phyloP scores from a whole-genome alignment of 495 filamentous ascomycete genomes.

The Wilcoxina mikolae region DNA sequence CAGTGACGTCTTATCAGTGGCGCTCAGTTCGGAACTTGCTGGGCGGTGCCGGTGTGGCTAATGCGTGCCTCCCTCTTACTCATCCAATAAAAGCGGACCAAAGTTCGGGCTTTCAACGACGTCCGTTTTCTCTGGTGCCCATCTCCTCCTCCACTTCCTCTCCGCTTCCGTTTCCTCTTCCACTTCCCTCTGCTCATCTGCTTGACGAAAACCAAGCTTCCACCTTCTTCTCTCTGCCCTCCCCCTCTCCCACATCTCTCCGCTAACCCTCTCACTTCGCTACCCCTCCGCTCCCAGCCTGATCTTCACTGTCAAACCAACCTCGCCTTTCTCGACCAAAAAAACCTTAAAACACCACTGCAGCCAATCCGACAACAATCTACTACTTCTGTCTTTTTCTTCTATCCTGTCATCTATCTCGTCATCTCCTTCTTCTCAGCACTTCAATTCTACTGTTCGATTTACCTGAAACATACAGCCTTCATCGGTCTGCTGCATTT shows the following conservation, averaged over 20 bases:
- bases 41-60: conserved; percentile 14
- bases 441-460: not conserved
- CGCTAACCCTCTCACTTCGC: no score
- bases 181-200: no score
- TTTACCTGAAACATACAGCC: not conserved
- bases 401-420: conserved; percentile 8
- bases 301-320: no score
- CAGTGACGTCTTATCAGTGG: no score
- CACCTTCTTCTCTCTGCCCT: no score
- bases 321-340: no score
- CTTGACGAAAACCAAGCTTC: no score
- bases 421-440: not conserved
- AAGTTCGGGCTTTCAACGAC: not conserved
- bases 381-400: not conserved
- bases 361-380: not conserved
- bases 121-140: not conserved
- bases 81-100: conserved; percentile 4
- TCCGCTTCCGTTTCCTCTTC: no score
- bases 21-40: not conserved
- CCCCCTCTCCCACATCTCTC: no score
- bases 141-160: not conserved
- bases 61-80: conserved; percentile 11
- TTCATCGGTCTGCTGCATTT: not conserved
- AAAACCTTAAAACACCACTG: not conserved
- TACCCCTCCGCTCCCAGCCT: no score